Base-by-base conservation (phyloP, 1,139 yeast species). In the Hemisphaericaspora lyxosophila region DNA sequence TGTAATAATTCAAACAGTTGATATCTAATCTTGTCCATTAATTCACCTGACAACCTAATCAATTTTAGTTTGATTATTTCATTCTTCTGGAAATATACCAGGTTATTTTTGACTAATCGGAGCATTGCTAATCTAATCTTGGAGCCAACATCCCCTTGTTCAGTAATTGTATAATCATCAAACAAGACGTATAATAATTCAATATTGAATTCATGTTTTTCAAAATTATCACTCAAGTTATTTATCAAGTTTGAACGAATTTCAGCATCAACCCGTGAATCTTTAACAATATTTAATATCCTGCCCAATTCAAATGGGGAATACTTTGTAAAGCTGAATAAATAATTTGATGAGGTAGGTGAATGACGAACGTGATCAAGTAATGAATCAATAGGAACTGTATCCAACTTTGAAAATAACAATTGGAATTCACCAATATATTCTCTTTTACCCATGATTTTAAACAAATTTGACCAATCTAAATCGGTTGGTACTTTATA, bases 101-200 rank as follows among this genome's bases (percentile, higher is more conserved):
- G 31, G 47, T 72, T 68, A 3, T 48, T 35, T n/a, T 22, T 12
- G 2, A 48, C 40, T 12, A 45, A 30, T 0, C 46, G 41, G 7
- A 82, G 53, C 4, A 78, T 53, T 7, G 54, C 44, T 5, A 83
- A 57, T 36, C 97, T 67, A 1, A 88, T 75, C 54, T 80, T 75
- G 26, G 88, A 78, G 2, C 97, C 97, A 11, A 83, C 86, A 57
- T 84, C 92, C 13, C 92, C 92, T 54, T 80, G 85, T 36, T 76
- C 78, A 0, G 88, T 80, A 3, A 72, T 62, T 0, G 89, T 79
- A 50, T 83, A 82, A 48, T 84, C 90, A 46, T 80, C 79, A 29
- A 83, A 57, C 31, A 70, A 63, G 3, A 33, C 42, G 28, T 43
- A 36, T 11, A 48, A 20, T 8, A 29, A 7, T 5, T 15, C 28